Base-by-base conservation (phyloP, 2,329 filamentous ascomycete species). In the Elsinoe necatrix region DNA sequence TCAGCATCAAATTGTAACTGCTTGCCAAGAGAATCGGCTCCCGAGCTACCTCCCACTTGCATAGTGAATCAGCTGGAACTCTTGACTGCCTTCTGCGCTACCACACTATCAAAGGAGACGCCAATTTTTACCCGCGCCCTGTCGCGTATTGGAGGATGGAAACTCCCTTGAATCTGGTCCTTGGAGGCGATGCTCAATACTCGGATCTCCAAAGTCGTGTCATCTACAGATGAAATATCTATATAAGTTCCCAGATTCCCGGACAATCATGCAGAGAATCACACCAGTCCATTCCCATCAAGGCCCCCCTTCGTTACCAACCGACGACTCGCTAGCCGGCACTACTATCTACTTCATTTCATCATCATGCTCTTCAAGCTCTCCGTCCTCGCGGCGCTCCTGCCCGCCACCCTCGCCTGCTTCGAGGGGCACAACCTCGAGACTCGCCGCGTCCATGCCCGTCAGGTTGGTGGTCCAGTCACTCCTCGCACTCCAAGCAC, bases 371-470 rank as follows among this genome's bases (percentile, higher is more conserved):
- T 52, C 29, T 52, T 52, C 48, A 52, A 52, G 29, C 48, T 52
- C 34, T 29, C 48, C 31, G 31, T 29, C 14, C n/a, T 52, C 48
- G 48, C 31, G 29, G 48, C 48, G 9, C 34, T 52, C 11, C 16
- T 52, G 48, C 48, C 48, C n/a, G 48, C 48, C 4, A 29, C 48
- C 34, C 31, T 52, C 34, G 48, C 48, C 31, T 52, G 48, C 31
- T 52, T 52, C 48, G 48, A 52, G 48, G 48, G 48, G 8, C 48
- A 52, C 48, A 52, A 52, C 48, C 48, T 52, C 34, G 29, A 52
- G 48, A 52, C 48, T 8, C 48, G 29, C n/a, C 48, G 48, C 18
- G 5, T 52, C 16, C 48, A 52, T 39, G 48, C 48, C 9, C 48
- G 48, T 31, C 48, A 52, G 48, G 48, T 52, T 2, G 48, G 48